phyloP scores from a whole-genome alignment of 2,329 filamentous ascomycete species.

The Chaetomium globosum region DNA sequence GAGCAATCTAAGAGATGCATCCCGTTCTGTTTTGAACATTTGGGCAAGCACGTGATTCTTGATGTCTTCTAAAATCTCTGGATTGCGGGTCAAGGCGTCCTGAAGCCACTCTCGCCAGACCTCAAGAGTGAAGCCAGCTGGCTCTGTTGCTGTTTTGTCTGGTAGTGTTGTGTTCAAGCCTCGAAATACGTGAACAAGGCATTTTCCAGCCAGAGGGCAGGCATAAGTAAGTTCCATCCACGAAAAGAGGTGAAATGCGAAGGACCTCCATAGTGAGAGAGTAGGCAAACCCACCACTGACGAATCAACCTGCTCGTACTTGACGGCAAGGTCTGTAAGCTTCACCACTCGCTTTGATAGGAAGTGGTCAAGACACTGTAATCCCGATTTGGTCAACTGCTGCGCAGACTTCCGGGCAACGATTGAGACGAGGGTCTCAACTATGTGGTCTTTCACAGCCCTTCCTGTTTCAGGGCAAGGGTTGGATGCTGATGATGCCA shows the following conservation, averaged over 20 bases:
- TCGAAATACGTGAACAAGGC: constrained; percentile 61
- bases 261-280: constrained; percentile 39
- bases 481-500: constrained; percentile 55
- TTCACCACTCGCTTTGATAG: constrained; percentile 62
- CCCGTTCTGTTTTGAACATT: constrained; percentile 61
- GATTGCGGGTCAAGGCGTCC: constrained; percentile 52
- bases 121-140: constrained; percentile 43
- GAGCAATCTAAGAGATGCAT: constrained; percentile 60
- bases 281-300: constrained; percentile 35
- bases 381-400: constrained; percentile 68
- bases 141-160: constrained; percentile 30
- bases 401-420: constrained; percentile 63
- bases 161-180: constrained; percentile 45
- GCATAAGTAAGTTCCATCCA: constrained; percentile 61
- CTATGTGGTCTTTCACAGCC: constrained; percentile 49
- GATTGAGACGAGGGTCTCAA: constrained; percentile 59
- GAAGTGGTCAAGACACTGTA: constrained; percentile 68
- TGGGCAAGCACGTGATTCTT: constrained; percentile 67
- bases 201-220: constrained; percentile 62
- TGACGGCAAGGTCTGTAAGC: constrained; percentile 49
- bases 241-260: constrained; percentile 44
- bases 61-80: constrained; percentile 60
- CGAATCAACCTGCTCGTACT: constrained; percentile 45
- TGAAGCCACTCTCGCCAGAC: constrained; percentile 62
- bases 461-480: constrained; percentile 46